These are phyloP conservation scores for Elsinoe necatrix DNA, from an alignment of 2,329 filamentous ascomycete genomes.

Conservation along the genomic window DNA sequence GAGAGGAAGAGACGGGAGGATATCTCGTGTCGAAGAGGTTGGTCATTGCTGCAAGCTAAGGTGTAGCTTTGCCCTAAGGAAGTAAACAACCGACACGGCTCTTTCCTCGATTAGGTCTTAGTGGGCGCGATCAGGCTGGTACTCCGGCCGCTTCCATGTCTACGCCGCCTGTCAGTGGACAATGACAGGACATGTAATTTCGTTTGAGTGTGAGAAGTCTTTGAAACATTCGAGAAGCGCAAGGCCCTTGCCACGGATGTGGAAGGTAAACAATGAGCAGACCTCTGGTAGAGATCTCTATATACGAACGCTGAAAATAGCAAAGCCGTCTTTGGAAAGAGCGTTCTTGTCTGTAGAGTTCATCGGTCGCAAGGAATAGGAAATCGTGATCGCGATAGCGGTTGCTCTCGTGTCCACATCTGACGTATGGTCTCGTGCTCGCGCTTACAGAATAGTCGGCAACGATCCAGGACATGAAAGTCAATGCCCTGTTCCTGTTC, in stretches of 20 bases:
- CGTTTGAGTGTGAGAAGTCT: constrained; percentile 2
- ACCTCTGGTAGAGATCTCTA: background rate
- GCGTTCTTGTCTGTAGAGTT: background rate
- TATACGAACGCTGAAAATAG: constrained; percentile 7
- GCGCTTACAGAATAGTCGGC: background rate
- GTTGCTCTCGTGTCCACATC: constrained; percentile 7
- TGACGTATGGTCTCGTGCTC: constrained; percentile 14
- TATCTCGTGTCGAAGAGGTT: constrained; percentile 13
- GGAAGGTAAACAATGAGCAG: background rate
- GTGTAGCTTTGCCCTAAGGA: constrained; percentile 9
- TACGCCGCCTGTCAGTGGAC: constrained; percentile 11
- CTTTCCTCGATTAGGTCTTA: background rate
- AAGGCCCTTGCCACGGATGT: background rate
- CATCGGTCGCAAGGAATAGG: constrained; percentile 9
- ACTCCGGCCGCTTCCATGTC: constrained; percentile 3
- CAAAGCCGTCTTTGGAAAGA: background rate
- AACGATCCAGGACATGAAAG: background rate
- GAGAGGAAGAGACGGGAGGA: constrained; percentile 8
- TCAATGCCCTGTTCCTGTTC: background rate
- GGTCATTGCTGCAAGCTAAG: constrained; percentile 9
- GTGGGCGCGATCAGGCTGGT: background rate
- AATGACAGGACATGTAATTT: constrained; percentile 1
- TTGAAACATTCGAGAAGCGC: constrained; percentile 6
- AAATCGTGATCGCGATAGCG: constrained; percentile 6
- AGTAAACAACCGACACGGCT: constrained; percentile 9